These are phyloP conservation scores for Dioscorea zingiberensis DNA, from an alignment of 106 monocot genomes.

Conservation along the genomic window DNA sequence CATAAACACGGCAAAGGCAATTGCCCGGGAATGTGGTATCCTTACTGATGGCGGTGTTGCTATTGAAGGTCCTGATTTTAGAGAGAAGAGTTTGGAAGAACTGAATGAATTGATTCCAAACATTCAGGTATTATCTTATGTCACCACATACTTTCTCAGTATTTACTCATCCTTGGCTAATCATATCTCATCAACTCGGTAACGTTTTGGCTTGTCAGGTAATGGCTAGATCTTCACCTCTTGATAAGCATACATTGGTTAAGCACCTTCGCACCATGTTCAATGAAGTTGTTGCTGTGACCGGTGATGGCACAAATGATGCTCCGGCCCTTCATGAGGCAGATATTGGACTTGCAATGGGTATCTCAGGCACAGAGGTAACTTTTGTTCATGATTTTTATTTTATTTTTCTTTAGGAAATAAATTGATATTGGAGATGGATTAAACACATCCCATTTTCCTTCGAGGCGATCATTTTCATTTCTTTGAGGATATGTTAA, in stretches of 20 bases:
- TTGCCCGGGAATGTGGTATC: constrained; percentile 78
- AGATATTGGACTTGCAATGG: constrained; percentile 81
- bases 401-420: too few species aligned
- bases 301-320: constrained; percentile 85
- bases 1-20: constrained; percentile 76
- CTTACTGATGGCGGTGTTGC: constrained; percentile 57
- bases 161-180: too few species aligned
- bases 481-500: too few species aligned
- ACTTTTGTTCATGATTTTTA: too few species aligned
- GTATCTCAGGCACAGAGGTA: constrained; percentile 78
- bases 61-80: constrained; percentile 75
- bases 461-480: too few species aligned
- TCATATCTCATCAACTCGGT: too few species aligned
- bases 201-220: constrained; percentile 29
- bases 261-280: constrained; percentile 53
- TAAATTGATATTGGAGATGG: too few species aligned
- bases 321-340: constrained; percentile 80
- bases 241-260: constrained; percentile 61
- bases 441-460: too few species aligned
- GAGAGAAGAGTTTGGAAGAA: constrained; percentile 44
- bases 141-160: too few species aligned
- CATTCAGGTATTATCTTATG: constrained; percentile 34
- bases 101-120: constrained; percentile 50
- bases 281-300: constrained; percentile 72
- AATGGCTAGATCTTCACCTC: constrained; percentile 79